phyloP scores from a whole-genome alignment of 805 yeast genomes.

The Ogataea degrootiae region DNA sequence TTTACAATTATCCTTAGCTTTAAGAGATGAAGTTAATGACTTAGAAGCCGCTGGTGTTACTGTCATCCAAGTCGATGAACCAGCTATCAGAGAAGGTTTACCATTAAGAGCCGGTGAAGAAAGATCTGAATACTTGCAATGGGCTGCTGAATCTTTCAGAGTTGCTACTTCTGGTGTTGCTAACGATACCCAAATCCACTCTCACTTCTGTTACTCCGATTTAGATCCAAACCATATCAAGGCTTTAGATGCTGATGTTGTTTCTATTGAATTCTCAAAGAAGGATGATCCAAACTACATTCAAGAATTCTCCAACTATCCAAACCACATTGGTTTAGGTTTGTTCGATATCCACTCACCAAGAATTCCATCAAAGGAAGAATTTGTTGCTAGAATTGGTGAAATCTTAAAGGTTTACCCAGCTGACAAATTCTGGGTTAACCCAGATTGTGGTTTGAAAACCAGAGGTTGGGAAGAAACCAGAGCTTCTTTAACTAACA shows the following conservation, averaged over 20 bases:
- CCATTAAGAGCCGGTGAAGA: conserved; percentile 98
- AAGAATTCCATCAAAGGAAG: conserved; percentile 97
- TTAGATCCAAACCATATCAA: conserved; percentile 99
- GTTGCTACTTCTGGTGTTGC: conserved; percentile 98
- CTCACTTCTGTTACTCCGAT: conserved; percentile 99
- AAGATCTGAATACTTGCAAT: conserved; percentile 91
- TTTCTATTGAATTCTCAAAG: conserved; percentile 98
- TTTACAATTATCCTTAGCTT: conserved; percentile 93
- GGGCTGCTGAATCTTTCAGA: conserved; percentile 99
- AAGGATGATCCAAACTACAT: conserved; percentile 98
- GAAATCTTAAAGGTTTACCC: conserved; percentile 96
- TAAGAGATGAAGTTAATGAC: conserved; percentile 97
- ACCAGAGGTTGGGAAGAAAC: conserved; percentile 99
- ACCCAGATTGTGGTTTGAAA: conserved; percentile 99
- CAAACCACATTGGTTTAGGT: conserved; percentile 99
- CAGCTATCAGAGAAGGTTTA: conserved; percentile 99
- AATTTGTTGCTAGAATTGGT: conserved; percentile 88
- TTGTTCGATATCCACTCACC: conserved; percentile 99
- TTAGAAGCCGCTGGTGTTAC: conserved; percentile 97
- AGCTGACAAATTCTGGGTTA: conserved; percentile 98
- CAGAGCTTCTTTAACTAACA: conserved; percentile 89
- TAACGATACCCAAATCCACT: conserved; percentile 95
- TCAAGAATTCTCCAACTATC: conserved; percentile 95
- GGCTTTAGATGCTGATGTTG: conserved; percentile 99
- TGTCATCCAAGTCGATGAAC: conserved; percentile 99